Evolutionary conservation across 2,329 filamentous ascomycete genomes (phyloP), one percentile per base, ranked within the genome.

Genomic region (Botrytis porri): DNA sequence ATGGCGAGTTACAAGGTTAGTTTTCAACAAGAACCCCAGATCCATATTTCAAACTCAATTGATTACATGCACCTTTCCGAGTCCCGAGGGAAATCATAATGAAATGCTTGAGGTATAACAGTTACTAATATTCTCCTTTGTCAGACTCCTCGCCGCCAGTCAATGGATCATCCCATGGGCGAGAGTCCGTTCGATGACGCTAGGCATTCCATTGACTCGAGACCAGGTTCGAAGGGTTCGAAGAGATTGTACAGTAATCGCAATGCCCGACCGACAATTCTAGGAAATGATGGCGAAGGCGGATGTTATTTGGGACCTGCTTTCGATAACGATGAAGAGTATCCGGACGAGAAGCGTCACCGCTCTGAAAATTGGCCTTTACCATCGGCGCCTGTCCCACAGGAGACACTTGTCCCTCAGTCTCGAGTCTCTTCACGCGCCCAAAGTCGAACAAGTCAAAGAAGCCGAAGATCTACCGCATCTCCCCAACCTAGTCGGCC

Each of bases 301-400:
- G 75, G 82, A 66, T 74, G 74, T 20, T 76, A 77, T 32, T 73
- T 78, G 20, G 76, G 78, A 51, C 72, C 75, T n/a, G 41, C 51
- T 66, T 48, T 72, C 62, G 73, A 67, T 25, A 25, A 69, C n/a
- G 75, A 76, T 41, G 74, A 76, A 35, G 75, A 77, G 22, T 54
- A 75, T 29, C 82, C 83, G 71, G 82, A 81, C 0, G 79, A 80
- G 18, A 86, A 86, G 76, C 81, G 84, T 63, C 81, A 82, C 25
- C 81, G 84, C 32, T 82, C 81, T 6, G 83, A 82, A 62, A 83
- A 85, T 71, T 86, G 84, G 84, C 84, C 84, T 22, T 75, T 84
- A 3, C 60, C 75, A 29, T 54, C 70, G 41, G 70, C 71, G 69
- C 39, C 66, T 67, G 45, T 74, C 51, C 62, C 35, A 16, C 75